Conservation (phyloP, 2,329 filamentous ascomycete species). For the Samsoniella hepiali region DNA sequence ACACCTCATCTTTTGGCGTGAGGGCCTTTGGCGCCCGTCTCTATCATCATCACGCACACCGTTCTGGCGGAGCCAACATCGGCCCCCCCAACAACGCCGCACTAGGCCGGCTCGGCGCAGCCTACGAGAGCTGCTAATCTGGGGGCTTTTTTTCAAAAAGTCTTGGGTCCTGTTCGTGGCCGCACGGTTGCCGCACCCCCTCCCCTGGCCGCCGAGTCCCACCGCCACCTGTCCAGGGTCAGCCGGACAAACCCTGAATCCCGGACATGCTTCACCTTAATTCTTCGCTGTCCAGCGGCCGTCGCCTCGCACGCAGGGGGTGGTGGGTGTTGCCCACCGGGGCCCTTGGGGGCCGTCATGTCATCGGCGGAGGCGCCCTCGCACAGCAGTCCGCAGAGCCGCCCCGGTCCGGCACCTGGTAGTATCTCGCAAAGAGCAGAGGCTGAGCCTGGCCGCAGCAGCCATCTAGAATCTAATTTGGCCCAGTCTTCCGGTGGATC, state of each 20-base stretch:
- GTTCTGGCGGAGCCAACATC: constrained; percentile 5
- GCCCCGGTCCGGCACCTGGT: constrained; percentile 1
- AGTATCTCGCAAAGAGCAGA: constrained; percentile 5
- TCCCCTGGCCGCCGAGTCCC: constrained; percentile 1
- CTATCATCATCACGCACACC: constrained; percentile 3
- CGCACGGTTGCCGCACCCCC: neutral
- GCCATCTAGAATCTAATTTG: constrained; percentile 8
- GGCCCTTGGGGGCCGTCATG: constrained; percentile 5
- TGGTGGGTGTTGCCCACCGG: neutral
- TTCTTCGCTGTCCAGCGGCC: constrained; percentile 6
- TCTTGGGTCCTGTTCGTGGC: neutral
- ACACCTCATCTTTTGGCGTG: neutral
- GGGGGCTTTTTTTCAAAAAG: neutral
- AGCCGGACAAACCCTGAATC: constrained; percentile 17
- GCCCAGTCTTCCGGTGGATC: constrained; percentile 6
- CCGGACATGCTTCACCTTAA: constrained; percentile 14
- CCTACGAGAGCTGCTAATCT: constrained; percentile 4
- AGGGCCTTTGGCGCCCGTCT: constrained; percentile 7
- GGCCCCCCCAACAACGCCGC: neutral
- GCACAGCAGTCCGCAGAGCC: constrained; percentile 12
- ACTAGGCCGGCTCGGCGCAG: constrained; percentile 11
- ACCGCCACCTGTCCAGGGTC: constrained; percentile 13
- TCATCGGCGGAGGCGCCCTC: constrained; percentile 1
- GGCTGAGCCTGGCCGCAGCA: constrained; percentile 11
- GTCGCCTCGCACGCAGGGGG: constrained; percentile 3